Evolutionary conservation across 2,329 filamentous ascomycete genomes (phyloP).

Genomic region (Alternaria rosae): DNA sequence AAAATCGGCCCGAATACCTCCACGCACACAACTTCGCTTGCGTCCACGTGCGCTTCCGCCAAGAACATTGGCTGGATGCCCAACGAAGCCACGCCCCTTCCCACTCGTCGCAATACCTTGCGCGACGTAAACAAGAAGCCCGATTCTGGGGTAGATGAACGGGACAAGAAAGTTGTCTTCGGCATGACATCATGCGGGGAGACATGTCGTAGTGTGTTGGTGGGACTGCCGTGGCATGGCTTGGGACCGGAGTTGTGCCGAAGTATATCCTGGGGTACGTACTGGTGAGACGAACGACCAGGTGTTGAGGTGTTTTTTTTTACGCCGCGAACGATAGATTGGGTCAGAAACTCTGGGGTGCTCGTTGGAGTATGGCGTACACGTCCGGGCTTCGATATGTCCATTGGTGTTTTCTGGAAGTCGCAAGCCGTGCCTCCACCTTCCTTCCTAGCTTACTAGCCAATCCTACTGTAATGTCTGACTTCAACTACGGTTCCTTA

Average conservation of each 20-base stretch:
- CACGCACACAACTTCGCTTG: neutral
- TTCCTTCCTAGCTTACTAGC: neutral
- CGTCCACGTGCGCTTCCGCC: neutral
- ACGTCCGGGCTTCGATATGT: neutral
- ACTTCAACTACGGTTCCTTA: neutral
- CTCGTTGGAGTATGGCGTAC: neutral
- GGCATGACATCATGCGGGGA: neutral
- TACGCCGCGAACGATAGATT: neutral
- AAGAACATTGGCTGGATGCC: neutral
- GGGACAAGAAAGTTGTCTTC: neutral
- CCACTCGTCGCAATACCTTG: neutral
- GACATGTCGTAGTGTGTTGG: neutral
- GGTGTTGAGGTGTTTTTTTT: neutral
- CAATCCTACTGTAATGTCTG: neutral
- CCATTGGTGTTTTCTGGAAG: neutral
- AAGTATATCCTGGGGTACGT: neutral
- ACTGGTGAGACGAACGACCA: neutral
- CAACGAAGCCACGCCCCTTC: neutral
- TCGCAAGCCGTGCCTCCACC: neutral
- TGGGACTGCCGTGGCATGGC: neutral
- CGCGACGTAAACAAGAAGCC: neutral
- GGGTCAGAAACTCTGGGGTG: neutral
- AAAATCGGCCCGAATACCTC: neutral
- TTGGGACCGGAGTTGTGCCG: neutral
- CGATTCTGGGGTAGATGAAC: neutral